phyloP scores from a whole-genome alignment of 2,329 filamentous ascomycete genomes.

The Gnomoniopsis sp. region DNA sequence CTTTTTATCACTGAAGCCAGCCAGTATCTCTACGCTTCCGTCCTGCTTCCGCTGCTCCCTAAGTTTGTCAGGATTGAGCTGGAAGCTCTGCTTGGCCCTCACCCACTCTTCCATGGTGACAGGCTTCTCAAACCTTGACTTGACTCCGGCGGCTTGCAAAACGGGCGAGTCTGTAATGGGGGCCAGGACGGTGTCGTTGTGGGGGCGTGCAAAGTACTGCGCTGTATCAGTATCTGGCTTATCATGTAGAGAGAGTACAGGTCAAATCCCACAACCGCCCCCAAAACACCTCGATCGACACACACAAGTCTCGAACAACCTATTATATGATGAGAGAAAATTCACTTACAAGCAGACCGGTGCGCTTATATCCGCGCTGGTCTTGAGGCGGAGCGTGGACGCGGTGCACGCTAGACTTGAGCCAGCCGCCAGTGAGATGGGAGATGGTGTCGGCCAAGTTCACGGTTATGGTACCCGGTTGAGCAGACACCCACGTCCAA shows the following conservation, averaged over 20 bases:
- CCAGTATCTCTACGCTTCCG: neutral
- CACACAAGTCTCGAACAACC: too few relatives aligned
- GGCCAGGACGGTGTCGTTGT: slow-evolving; percentile 32
- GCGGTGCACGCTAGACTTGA: slow-evolving; percentile 42
- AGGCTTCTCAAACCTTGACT: neutral
- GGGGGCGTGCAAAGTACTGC: slow-evolving; percentile 35
- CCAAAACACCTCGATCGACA: too few relatives aligned
- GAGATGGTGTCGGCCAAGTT: slow-evolving; percentile 49
- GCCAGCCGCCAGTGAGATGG: slow-evolving; percentile 43
- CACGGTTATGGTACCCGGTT: slow-evolving; percentile 48
- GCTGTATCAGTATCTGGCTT: slow-evolving; percentile 20
- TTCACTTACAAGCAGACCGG: neutral
- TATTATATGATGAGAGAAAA: neutral
- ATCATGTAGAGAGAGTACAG: neutral
- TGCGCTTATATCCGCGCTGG: slow-evolving; percentile 29
- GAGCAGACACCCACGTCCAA: slow-evolving; percentile 44
- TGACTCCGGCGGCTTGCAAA: slow-evolving; percentile 20
- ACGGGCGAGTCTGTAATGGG: slow-evolving; percentile 32
- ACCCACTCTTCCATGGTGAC: neutral
- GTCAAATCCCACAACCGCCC: too few relatives aligned
- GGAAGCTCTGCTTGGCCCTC: neutral
- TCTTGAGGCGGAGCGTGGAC: slow-evolving; percentile 40
- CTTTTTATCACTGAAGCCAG: neutral
- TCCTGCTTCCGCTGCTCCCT: neutral
- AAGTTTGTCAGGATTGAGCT: neutral